These are phyloP conservation scores for Beta vulgaris DNA, from an alignment of 148 eudicot species.

Conservation along the genomic window DNA sequence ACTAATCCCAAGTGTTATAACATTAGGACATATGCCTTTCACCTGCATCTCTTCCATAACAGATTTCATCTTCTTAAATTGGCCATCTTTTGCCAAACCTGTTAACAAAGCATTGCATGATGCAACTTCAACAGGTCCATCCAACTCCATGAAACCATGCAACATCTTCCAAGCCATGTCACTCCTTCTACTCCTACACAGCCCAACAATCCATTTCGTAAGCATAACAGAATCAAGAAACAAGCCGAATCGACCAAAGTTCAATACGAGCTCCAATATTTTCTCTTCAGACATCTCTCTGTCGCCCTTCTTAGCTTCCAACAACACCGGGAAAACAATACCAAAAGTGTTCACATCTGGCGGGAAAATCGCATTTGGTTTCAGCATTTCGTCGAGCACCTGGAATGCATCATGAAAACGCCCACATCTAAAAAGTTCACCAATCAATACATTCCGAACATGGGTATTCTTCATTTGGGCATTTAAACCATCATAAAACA, in stretches of 20 bases:
- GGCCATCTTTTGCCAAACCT: slow-evolving; percentile 38
- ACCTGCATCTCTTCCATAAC: slow-evolving; percentile 69
- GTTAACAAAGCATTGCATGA: slow-evolving; percentile 63
- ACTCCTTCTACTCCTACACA: slow-evolving; percentile 41
- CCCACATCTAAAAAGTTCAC: slow-evolving; percentile 32
- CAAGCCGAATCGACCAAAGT: slow-evolving; percentile 39
- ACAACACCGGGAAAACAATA: slow-evolving; percentile 41
- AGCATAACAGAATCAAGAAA: slow-evolving; percentile 38
- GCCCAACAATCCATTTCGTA: slow-evolving; percentile 37
- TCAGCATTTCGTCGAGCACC: slow-evolving; percentile 85
- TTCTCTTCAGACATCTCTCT: slow-evolving; percentile 37
- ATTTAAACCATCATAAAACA: slow-evolving; percentile 36
- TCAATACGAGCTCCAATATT: slow-evolving; percentile 37
- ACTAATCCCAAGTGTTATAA: slow-evolving; percentile 58
- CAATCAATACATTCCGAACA: slow-evolving; percentile 41
- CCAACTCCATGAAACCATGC: slow-evolving; percentile 46
- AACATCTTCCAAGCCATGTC: slow-evolving; percentile 50
- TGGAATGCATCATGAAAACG: slow-evolving; percentile 51
- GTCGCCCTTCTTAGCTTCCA: slow-evolving; percentile 29
- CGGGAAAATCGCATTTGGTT: slow-evolving; percentile 28
- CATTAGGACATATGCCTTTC: slow-evolving; percentile 49
- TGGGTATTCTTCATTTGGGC: slow-evolving; percentile 31
- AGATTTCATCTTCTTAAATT: slow-evolving; percentile 44
- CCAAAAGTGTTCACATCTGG: slow-evolving; percentile 37
- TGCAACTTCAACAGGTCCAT: slow-evolving; percentile 37